Evolutionary conservation across 768 basidiomycete species (phyloP).

Genomic region (Hemileccinum rubropunctum): DNA sequence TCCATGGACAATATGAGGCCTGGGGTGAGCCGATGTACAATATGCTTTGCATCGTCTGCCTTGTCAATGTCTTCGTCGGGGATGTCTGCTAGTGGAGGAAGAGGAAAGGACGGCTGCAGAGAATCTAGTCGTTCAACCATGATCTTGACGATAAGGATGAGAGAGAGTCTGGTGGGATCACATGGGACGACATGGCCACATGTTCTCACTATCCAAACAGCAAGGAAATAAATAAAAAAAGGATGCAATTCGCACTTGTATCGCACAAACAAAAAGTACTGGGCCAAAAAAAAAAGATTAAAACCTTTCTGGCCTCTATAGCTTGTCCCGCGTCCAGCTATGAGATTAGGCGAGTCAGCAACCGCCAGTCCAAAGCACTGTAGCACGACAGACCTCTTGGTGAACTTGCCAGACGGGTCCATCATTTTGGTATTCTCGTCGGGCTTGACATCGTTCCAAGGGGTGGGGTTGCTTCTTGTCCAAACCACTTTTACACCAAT

Average conservation of each 20-base stretch:
- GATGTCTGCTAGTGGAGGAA: constrained; percentile 40
- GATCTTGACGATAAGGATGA: too few relatives aligned
- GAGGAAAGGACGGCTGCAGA: constrained; percentile 36
- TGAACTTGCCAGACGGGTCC: constrained; percentile 69
- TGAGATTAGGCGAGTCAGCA: constrained; percentile 6
- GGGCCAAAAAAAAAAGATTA: neutral
- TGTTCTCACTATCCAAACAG: neutral
- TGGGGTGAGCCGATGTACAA: constrained; percentile 32
- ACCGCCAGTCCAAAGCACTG: neutral
- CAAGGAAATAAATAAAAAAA: neutral
- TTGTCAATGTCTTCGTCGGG: constrained; percentile 42
- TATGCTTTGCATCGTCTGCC: constrained; percentile 29
- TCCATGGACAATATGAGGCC: neutral
- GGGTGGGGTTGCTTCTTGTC: constrained; percentile 75
- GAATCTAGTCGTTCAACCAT: constrained; percentile 45
- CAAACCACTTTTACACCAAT: constrained; percentile 44
- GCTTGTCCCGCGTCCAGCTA: constrained; percentile 76
- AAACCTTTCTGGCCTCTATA: constrained; percentile 38
- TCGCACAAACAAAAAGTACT: constrained; percentile 11
- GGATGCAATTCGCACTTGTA: constrained; percentile 20
- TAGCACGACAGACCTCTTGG: constrained; percentile 47
- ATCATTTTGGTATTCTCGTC: constrained; percentile 73
- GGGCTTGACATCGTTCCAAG: constrained; percentile 82
- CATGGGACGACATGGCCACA: constrained; percentile 1
- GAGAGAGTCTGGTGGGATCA: neutral